Base-by-base conservation (phyloP, 1,139 yeast species). In the Blastobotrys ciferrii region DNA sequence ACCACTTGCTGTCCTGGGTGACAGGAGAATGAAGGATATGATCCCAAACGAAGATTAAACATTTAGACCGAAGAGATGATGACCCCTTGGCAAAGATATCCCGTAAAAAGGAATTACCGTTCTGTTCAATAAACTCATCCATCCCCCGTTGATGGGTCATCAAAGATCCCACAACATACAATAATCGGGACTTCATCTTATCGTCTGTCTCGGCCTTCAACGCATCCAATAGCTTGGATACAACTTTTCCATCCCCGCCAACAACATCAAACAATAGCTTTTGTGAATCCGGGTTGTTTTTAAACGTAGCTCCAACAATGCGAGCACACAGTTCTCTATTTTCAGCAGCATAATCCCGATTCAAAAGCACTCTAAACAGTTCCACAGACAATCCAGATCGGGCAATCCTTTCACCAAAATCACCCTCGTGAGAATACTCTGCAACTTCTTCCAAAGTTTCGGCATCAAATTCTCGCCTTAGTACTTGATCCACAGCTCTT, bases 241-340 rank as follows among this genome's bases (percentile, higher is more conserved):
- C 17, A 41, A 51, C 53, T 28, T 51, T 52, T 15, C 46, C 42
- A 6, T 49, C 46, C 46, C 48, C 17, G 48, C 48, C 14, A 50
- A 44, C 14, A 23, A 23, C 9, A 23, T 9, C 9, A 50, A 54
- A 45, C 14, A 56, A 38, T 11, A 64, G 65, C 7, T 68, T 63
- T 12, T 81, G 67, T 0, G 95, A 91, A 2, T 76, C 78, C 0
- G 82, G 82, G 60, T 88, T 88, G 62, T 88, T 88, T 58, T 95
- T 75, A 46, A 87, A 70, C 2, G 62, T 58, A 3, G 71, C 67
- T 1, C 72, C 71, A 28, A 69, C 50, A 3, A 65, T 60, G 17
- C 69, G 53, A 2, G 67, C 65, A 12, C 70, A 60, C 12, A 60
- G 51, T 47, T 69, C 66, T 45, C 65, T 56, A 33, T 61, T 51